Evolutionary conservation across 805 yeast genomes (phyloP).

Genomic region (Saccharomycopsis amapae): DNA sequence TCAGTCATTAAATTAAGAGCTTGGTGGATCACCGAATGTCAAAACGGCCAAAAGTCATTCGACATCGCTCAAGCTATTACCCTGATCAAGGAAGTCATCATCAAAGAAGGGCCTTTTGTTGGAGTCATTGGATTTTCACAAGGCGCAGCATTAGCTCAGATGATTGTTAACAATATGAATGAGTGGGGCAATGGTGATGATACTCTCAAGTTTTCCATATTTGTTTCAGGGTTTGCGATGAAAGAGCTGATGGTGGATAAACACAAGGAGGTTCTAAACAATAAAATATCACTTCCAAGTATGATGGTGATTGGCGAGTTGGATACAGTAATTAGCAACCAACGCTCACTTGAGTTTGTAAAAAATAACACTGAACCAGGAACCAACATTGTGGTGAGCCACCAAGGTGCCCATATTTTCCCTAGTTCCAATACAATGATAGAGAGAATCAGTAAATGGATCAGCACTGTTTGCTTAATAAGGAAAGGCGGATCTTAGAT

Average conservation of each 20-base stretch:
- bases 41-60: background rate
- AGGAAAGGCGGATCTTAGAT: background rate
- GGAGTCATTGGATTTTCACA: slow-evolving; percentile 92
- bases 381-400: background rate
- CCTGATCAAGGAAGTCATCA: slow-evolving; percentile 41
- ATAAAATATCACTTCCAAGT: slow-evolving; percentile 33
- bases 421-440: too few relatives aligned
- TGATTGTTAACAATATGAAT: slow-evolving; percentile 52
- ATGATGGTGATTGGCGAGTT: slow-evolving; percentile 78
- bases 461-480: background rate
- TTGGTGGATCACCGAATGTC: slow-evolving; percentile 1
- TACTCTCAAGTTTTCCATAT: slow-evolving; percentile 67
- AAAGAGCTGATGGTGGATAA: slow-evolving; percentile 34
- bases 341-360: slow-evolving; percentile 55
- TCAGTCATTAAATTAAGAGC: background rate
- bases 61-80: slow-evolving; percentile 34
- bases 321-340: slow-evolving; percentile 78
- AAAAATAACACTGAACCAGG: slow-evolving; percentile 32
- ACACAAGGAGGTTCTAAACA: slow-evolving; percentile 27
- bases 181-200: slow-evolving; percentile 39
- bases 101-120: slow-evolving; percentile 70
- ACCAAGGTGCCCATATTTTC: slow-evolving; percentile 2
- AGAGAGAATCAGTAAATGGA: too few relatives aligned
- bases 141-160: slow-evolving; percentile 83
- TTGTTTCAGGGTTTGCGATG: slow-evolving; percentile 73